phyloP scores from a whole-genome alignment of 1,284 basidiomycete genomes.

The Tilletia caries region DNA sequence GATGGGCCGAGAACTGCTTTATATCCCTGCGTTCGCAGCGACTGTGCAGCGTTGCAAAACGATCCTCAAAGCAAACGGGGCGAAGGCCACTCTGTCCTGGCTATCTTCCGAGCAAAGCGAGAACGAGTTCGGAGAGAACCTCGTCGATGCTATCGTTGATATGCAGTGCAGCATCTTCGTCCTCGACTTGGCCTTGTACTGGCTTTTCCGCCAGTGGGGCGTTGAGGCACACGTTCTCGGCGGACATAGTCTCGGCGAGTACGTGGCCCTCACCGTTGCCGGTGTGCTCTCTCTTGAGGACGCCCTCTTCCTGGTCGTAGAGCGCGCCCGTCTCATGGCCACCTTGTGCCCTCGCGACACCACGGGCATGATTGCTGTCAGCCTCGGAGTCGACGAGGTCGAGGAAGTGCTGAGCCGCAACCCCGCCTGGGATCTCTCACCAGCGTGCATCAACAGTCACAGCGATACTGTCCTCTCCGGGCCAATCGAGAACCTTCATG shows the following conservation, averaged over 20 bases:
- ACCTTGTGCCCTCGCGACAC: constrained; percentile 26
- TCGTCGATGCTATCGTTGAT: no score
- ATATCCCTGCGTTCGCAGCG: no score
- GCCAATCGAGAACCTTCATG: constrained; percentile 20
- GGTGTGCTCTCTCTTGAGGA: constrained; percentile 25
- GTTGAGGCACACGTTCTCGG: constrained; percentile 22
- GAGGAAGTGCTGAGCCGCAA: background rate
- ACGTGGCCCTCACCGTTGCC: constrained; percentile 28
- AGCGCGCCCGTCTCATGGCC: constrained; percentile 30
- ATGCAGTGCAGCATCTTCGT: constrained; percentile 32
- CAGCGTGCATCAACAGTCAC: constrained; percentile 34
- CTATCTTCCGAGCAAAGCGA: no score
- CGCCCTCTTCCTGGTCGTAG: constrained; percentile 29
- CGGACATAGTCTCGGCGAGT: constrained; percentile 38
- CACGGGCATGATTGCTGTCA: constrained; percentile 26
- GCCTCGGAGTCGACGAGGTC: background rate
- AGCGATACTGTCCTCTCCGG: constrained; percentile 32
- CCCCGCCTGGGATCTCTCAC: constrained; percentile 14
- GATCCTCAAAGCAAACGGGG: no score
- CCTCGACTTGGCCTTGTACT: constrained; percentile 23
- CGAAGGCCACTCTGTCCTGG: no score
- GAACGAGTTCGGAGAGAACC: no score
- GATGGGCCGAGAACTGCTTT: constrained; percentile 34
- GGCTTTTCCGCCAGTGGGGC: constrained; percentile 28
- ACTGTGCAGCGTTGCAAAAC: no score